A percentile compares a stretch with the other conserved stretches of the same genome.
phyloP scores from a whole-genome alignment of 108 stramenopile species.

The Pelagomonas calceolata region DNA sequence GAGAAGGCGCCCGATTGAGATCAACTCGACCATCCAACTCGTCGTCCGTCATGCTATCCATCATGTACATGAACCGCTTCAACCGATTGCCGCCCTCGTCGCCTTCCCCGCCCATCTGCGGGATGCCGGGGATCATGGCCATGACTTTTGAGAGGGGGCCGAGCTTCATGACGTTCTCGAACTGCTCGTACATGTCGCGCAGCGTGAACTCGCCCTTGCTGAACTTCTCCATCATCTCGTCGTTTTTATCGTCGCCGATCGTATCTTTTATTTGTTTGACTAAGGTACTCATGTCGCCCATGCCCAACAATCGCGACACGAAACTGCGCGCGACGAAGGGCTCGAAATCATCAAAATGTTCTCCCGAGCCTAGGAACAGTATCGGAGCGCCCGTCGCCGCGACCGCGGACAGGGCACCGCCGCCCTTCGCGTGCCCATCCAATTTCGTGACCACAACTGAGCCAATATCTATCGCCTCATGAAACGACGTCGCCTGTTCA shows the following conservation, averaged over 20 bases:
- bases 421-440: conserved; percentile 97
- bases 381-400: conserved; percentile 88
- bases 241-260: conserved; percentile 41
- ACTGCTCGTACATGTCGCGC: conserved; percentile 88
- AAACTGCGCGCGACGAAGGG: conserved; percentile 84
- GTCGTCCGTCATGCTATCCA: conserved; percentile 87
- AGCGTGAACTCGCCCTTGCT: conserved; percentile 85
- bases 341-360: conserved; percentile 94
- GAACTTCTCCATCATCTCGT: conserved; percentile 71
- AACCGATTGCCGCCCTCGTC: conserved; percentile 51
- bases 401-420: conserved; percentile 91
- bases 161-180: conserved; percentile 73
- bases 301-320: conserved; percentile 72
- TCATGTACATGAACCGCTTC: conserved; percentile 85
- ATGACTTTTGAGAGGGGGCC: conserved; percentile 80
- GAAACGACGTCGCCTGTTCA: conserved; percentile 86
- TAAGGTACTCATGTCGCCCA: conserved; percentile 71
- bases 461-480: conserved; percentile 81
- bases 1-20: conserved; percentile 41
- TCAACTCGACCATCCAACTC: conserved; percentile 87
- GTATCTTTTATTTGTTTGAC: conserved; percentile 61
- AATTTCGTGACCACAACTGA: conserved; percentile 91
- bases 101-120: conserved; percentile 55
- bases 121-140: conserved; percentile 92
- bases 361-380: conserved; percentile 88